Evolutionary conservation across 805 yeast species (phyloP), one percentile per base, ranked within the genome.

Genomic region (Ogataea degrootiae): DNA sequence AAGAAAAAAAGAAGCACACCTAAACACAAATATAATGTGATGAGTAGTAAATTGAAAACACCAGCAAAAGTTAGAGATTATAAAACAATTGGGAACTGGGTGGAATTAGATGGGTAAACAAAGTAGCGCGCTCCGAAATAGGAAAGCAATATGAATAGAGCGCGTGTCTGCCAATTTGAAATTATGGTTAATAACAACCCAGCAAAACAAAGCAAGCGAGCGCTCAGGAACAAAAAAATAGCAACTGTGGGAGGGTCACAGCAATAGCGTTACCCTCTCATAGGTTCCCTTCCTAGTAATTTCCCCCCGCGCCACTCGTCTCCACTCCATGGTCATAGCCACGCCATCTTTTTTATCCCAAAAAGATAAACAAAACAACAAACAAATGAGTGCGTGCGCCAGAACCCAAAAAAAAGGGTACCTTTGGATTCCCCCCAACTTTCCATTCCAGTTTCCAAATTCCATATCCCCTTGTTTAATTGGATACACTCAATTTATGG

Each of bases 381-480:
- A 36, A 36, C 14, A 36, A 7, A n/a, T 36, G 15, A 15, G 21
- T 44, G 15, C 16, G 21, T 44, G n/a, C 29, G 19, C 42, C 39
- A 29, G 41, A 26, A 36, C 19, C 38, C 23, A 42, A 43, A 39
- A 41, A 49, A 43, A 43, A 44, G 47, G 50, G 48, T 43, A 43
- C 22, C 38, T 41, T 31, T 51, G 37, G 37, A 44, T 37, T 34
- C 44, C 49, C 52, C 49, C 43, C 43, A 40, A 35, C 31, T 39
- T 46, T 42, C n/a, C 44, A 22, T 33, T 26, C 31, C 31, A 26
- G 31, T 26, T 26, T 26, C 31, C 31, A 26, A 11, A 9, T 26
- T 26, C 31, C 9, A 26, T 26, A 26, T 26, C 31, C 31, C 6
- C 31, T 11, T 26, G 31, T 26, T 26, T 26, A 26, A 26, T 26